Conservation (phyloP, 768 basidiomycete species). For the Boletus rubroflammeus region DNA sequence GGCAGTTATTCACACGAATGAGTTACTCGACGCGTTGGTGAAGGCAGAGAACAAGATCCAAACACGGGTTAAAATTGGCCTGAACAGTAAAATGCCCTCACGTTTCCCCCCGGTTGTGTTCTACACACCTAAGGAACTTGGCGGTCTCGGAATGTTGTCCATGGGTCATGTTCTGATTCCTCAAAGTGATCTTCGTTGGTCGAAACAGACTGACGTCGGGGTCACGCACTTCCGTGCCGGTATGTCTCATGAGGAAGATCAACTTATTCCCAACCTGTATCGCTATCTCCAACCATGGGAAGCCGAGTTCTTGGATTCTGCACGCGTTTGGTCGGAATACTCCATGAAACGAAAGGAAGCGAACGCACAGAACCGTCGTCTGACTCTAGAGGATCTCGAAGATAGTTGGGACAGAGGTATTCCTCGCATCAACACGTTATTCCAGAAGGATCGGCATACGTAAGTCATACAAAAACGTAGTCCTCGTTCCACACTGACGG, state of each 20-base stretch:
- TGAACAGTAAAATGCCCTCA: slow-evolving; percentile 99
- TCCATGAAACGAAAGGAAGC: slow-evolving; percentile 99
- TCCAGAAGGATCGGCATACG: slow-evolving; percentile 98
- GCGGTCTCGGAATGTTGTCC: slow-evolving; percentile 97
- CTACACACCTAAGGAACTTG: slow-evolving; percentile 97
- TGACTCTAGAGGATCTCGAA: slow-evolving; percentile 96
- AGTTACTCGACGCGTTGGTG: slow-evolving; percentile 91
- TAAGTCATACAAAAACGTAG: slow-evolving; percentile 32
- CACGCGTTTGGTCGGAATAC: slow-evolving; percentile 99
- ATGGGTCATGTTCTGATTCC: slow-evolving; percentile 99
- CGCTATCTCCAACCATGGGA: slow-evolving; percentile 98
- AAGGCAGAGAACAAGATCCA: slow-evolving; percentile 99
- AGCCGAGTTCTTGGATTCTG: slow-evolving; percentile 95
- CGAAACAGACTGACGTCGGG: slow-evolving; percentile 95
- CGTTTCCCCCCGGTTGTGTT: slow-evolving; percentile 97
- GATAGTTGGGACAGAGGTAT: slow-evolving; percentile 99
- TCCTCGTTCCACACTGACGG: neutral
- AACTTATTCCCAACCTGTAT: slow-evolving; percentile 95
- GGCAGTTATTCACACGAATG: slow-evolving; percentile 96
- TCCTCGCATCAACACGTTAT: slow-evolving; percentile 96
- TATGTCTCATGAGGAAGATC: slow-evolving; percentile 94
- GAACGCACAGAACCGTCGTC: slow-evolving; percentile 95
- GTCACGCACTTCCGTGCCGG: slow-evolving; percentile 99
- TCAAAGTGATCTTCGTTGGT: slow-evolving; percentile 96
- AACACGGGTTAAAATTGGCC: slow-evolving; percentile 98